Base-by-base conservation (phyloP, 495 filamentous ascomycete species). In the Physcia stellaris region DNA sequence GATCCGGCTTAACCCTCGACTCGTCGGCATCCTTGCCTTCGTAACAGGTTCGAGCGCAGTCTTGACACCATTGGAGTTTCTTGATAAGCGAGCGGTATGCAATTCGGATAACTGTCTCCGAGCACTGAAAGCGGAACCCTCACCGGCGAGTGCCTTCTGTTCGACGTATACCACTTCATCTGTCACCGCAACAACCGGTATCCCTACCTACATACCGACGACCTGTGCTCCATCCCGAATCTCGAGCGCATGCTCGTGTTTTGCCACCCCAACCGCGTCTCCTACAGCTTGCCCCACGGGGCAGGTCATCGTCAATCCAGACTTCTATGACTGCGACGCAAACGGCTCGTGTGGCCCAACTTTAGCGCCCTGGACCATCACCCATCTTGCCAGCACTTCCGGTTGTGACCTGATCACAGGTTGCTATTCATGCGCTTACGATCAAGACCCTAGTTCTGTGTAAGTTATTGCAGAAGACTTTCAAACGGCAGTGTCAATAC, bases 31-130 rank as follows among this genome's bases (percentile, higher is more conserved):
- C n/a, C n/a, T n/a, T n/a, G n/a, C n/a, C n/a, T n/a, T n/a, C n/a
- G n/a, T n/a, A n/a, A n/a, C n/a, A n/a, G n/a, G n/a, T n/a, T n/a
- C n/a, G n/a, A n/a, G n/a, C n/a, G n/a, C n/a, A n/a, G n/a, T n/a
- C n/a, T n/a, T n/a, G n/a, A n/a, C n/a, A n/a, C n/a, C n/a, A n/a
- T n/a, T n/a, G n/a, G n/a, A n/a, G n/a, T n/a, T n/a, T n/a, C n/a
- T n/a, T n/a, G n/a, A n/a, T n/a, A n/a, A n/a, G n/a, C n/a, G n/a
- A n/a, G n/a, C n/a, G n/a, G n/a, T n/a, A n/a, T n/a, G n/a, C n/a
- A n/a, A n/a, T 20, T 15, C 33, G 21, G 35, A 38, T 18, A 28
- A 38, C 35, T 38, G 35, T 23, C 22, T 24, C 19, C 35, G 35
- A 3, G 35, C 35, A 9, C 12, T 38, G 18, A 38, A 18, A 1